Base-by-base conservation (phyloP, 345 rosid genomes). In the Ricinus communis region DNA sequence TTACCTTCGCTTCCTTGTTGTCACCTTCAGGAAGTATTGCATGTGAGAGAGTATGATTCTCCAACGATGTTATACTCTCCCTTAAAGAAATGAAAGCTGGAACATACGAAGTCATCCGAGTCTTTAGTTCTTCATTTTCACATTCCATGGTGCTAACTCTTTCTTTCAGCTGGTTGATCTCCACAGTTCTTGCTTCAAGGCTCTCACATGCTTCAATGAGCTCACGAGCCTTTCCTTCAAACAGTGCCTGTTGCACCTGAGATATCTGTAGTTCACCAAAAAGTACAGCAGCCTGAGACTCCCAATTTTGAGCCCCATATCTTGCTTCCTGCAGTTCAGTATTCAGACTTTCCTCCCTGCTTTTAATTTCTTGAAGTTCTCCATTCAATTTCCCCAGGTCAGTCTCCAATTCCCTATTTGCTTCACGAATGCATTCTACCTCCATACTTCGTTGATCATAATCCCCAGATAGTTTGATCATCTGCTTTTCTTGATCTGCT, bases 41-140 rank as follows among this genome's bases (percentile, higher is more conserved):
- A 40, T 65, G 79, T 77, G 79, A 54, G 74, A 78, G 70, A 66
- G 76, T 60, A 76, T 70, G 87, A 61, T 81, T 83, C 78, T 89
- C 98, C 78, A 96, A 76, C 62, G 94, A 89, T 51, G 76, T 65
- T 47, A 96, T 47, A 71, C 86, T 76, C 43, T 87, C 87, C 75
- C 71, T 81, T 76, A 96, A 77, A 78, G 89, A 81, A 77, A 75
- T 66, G 45, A 89, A 77, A 50, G 85, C 88, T 33, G 90, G 86
- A 66, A 77, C 66, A 81, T 81, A 87, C 60, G 85, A 84, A 70
- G 73, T 77, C 78, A 87, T 64, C 73, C 80, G 85, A 75, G 75
- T 81, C 62, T 84, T 77, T 33, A 90, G 80, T 77, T 77, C 92
- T 68, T 69, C 85, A 78, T 90, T 86, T 69, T 76, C 82, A 40